These are phyloP conservation scores for Capsaspora owczarzaki DNA, from an alignment of 78 protist genomes.

Conservation along the genomic window DNA sequence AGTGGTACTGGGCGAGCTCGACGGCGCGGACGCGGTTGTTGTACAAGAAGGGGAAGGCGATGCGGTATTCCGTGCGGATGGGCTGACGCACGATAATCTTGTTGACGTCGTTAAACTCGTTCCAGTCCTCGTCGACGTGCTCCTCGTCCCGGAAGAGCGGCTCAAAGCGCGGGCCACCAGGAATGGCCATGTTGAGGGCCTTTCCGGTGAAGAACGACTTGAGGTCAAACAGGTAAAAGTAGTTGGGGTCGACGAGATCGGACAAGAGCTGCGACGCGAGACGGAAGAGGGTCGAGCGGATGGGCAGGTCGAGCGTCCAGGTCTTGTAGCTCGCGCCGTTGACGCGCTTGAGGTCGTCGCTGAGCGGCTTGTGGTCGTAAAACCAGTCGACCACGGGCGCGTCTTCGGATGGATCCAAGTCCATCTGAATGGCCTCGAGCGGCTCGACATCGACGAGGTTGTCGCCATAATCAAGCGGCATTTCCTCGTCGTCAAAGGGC, in stretches of 20 bases:
- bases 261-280: slow-evolving; percentile 84
- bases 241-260: slow-evolving; percentile 88
- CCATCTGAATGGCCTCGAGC: slow-evolving; percentile 88
- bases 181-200: slow-evolving; percentile 95
- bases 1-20: slow-evolving; percentile 71
- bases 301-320: slow-evolving; percentile 87
- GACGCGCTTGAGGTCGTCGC: slow-evolving; percentile 49
- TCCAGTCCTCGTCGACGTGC: slow-evolving; percentile 92
- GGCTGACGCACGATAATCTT: slow-evolving; percentile 93
- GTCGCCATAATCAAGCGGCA: slow-evolving; percentile 98
- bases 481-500: slow-evolving; percentile 96
- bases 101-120: slow-evolving; percentile 98
- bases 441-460: slow-evolving; percentile 93
- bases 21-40: slow-evolving; percentile 91
- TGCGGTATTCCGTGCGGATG: slow-evolving; percentile 93
- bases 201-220: slow-evolving; percentile 95
- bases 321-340: slow-evolving; percentile 72
- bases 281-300: slow-evolving; percentile 83
- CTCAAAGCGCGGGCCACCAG: slow-evolving; percentile 99
- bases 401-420: slow-evolving; percentile 93
- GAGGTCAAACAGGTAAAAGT: slow-evolving; percentile 92
- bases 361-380: slow-evolving; percentile 90
- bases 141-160: slow-evolving; percentile 91
- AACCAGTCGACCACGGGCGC: slow-evolving; percentile 91
- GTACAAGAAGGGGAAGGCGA: slow-evolving; percentile 98